Percentiles rank a stretch among this genome's conserved stretches.
Evolutionary conservation across 208 protist genomes (phyloP).

Genomic region (Crithidia brevicula): DNA sequence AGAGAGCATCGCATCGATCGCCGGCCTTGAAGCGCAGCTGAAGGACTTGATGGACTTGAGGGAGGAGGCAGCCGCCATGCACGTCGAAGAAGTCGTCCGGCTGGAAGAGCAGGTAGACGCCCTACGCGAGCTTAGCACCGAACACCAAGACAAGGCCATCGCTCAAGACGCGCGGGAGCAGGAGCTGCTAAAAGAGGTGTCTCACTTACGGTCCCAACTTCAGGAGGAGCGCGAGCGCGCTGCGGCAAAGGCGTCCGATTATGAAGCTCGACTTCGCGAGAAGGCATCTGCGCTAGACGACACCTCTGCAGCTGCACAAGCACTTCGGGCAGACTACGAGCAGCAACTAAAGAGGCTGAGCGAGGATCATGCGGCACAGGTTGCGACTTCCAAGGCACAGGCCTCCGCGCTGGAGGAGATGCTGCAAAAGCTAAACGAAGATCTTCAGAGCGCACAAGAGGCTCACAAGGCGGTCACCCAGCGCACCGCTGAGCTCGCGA

Average conservation of each 20-base stretch:
- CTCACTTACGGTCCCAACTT: conserved; percentile 4
- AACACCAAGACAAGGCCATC: conserved; percentile 14
- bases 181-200: background rate
- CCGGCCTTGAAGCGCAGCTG: conserved; percentile 3
- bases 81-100: background rate
- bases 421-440: background rate
- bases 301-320: background rate
- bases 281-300: background rate
- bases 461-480: background rate
- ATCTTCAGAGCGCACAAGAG: background rate
- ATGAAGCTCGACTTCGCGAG: background rate
- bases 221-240: background rate
- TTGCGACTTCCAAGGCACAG: background rate
- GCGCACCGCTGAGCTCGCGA: background rate
- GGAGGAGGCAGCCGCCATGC: background rate
- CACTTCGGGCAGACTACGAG: background rate
- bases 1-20: background rate
- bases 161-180: background rate
- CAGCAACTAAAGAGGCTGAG: background rate
- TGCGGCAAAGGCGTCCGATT: background rate
- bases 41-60: background rate
- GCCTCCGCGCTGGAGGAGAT: background rate
- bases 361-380: background rate
- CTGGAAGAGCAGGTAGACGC: background rate
- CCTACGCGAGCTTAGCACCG: conserved; percentile 1